Percentiles rank a stretch among this genome's conserved stretches.
Conservation (phyloP, 371 early-diverging fungal species). For the Rhizopus delemar region DNA sequence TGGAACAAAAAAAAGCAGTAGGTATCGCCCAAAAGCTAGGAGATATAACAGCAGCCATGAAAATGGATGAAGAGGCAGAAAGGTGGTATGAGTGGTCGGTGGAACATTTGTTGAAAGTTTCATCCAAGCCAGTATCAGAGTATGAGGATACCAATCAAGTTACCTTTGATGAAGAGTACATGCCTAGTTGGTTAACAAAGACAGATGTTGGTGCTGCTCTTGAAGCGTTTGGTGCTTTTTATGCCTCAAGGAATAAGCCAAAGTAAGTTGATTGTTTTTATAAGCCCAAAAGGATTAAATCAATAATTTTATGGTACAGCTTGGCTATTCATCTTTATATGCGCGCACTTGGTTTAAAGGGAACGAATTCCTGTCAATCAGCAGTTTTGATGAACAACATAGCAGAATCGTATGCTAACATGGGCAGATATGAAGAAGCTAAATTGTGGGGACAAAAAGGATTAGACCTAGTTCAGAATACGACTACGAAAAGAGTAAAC, state of each 20-base stretch:
- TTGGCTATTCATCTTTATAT: constrained; percentile 58
- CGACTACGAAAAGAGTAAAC: constrained; percentile 39
- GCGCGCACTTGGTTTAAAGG: constrained; percentile 46
- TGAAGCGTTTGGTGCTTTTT: constrained; percentile 62
- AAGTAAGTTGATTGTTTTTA: constrained; percentile 22
- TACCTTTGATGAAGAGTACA: constrained; percentile 55
- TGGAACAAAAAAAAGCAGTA: constrained; percentile 48
- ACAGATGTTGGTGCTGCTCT: constrained; percentile 63
- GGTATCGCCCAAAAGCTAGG: constrained; percentile 67
- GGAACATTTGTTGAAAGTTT: constrained; percentile 49
- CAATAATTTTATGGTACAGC: constrained; percentile 24
- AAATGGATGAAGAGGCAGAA: constrained; percentile 61
- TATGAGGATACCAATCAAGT: constrained; percentile 37
- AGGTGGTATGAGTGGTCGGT: constrained; percentile 66
- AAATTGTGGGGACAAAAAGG: constrained; percentile 60
- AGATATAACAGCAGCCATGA: constrained; percentile 50
- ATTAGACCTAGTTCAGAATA: constrained; percentile 48
- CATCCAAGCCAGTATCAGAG: constrained; percentile 32
- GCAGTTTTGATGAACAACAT: constrained; percentile 59
- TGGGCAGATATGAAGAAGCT: constrained; percentile 54
- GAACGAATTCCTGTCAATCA: constrained; percentile 41
- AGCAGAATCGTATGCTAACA: constrained; percentile 53
- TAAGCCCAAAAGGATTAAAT: neutral
- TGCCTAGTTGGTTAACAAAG: constrained; percentile 63
- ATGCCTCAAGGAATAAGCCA: constrained; percentile 55